A percentile compares a stretch with the other conserved stretches of the same genome.
phyloP scores from a whole-genome alignment of 345 rosid species.

The Kandelia obovata region DNA sequence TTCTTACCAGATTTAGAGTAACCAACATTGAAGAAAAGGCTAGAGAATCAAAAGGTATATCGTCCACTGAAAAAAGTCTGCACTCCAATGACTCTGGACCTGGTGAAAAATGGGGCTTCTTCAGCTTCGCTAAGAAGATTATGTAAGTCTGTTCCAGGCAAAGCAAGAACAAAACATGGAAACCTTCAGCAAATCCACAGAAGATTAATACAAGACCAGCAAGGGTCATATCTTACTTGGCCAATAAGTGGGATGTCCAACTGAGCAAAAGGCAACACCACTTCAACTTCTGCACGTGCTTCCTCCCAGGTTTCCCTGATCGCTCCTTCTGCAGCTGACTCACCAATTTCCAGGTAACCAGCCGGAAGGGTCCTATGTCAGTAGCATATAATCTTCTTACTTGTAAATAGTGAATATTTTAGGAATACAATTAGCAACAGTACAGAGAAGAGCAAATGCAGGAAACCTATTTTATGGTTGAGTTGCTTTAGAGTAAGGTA shows the following conservation, averaged over 20 bases:
- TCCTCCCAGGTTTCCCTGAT: conserved; percentile 96
- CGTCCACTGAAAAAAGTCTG: conserved; percentile 66
- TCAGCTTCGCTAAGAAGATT: conserved; percentile 88
- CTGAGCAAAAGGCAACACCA: conserved; percentile 83
- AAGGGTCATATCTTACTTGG: conserved; percentile 44
- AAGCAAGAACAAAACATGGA: conserved; percentile 12
- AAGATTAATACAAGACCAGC: conserved; percentile 10
- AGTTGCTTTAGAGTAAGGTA: not conserved
- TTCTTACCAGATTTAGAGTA: conserved; percentile 71
- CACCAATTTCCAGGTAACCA: conserved; percentile 96
- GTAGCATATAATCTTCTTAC: conserved; percentile 15
- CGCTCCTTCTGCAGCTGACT: conserved; percentile 94
- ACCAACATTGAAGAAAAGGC: conserved; percentile 92
- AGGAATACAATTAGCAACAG: not conserved
- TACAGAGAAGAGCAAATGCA: conserved; percentile 7
- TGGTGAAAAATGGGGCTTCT: conserved; percentile 70
- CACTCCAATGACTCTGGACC: conserved; percentile 96
- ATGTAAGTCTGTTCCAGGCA: conserved; percentile 71
- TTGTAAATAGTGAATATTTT: conserved; percentile 7
- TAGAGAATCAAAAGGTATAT: conserved; percentile 83
- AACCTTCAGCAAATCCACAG: conserved; percentile 10
- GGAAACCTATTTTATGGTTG: not conserved
- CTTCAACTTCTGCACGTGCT: conserved; percentile 89
- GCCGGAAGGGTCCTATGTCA: conserved; percentile 92
- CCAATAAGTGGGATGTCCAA: conserved; percentile 93